Conservation (phyloP, 1,284 basidiomycete species). For the Anthracocystis setariae region DNA sequence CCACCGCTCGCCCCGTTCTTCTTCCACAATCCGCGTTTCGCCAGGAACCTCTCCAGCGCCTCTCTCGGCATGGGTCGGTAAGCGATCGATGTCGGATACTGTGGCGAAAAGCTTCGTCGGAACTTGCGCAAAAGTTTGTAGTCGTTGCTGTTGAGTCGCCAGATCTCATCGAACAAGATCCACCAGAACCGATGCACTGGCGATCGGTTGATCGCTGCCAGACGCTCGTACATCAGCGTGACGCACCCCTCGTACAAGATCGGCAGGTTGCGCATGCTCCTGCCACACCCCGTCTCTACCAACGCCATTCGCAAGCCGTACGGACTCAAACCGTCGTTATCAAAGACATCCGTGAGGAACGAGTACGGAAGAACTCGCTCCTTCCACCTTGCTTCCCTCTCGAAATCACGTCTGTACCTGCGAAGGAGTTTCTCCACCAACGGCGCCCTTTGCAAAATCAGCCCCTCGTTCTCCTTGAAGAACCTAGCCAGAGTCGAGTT, state of each 20-base stretch:
- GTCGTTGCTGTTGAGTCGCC: constrained; percentile 49
- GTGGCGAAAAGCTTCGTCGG: constrained; percentile 76
- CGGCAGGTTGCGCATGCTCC: constrained; percentile 74
- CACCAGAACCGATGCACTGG: constrained; percentile 81
- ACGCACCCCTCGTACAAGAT: constrained; percentile 72
- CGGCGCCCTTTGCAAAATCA: constrained; percentile 71
- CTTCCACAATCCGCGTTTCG: constrained; percentile 74
- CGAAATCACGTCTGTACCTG: constrained; percentile 73
- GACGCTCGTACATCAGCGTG: constrained; percentile 73
- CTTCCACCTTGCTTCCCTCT: constrained; percentile 74
- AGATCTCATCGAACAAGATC: constrained; percentile 76
- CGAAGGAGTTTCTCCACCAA: constrained; percentile 72
- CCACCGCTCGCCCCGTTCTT: constrained; percentile 70
- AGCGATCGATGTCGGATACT: constrained; percentile 78
- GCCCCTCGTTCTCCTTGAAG: constrained; percentile 74
- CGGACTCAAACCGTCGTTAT: constrained; percentile 42
- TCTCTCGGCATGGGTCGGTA: constrained; percentile 78
- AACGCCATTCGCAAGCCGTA: constrained; percentile 70
- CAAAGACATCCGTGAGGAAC: constrained; percentile 74
- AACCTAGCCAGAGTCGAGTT: constrained; percentile 76
- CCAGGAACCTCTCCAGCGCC: constrained; percentile 76
- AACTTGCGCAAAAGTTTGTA: constrained; percentile 74
- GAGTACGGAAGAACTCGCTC: constrained; percentile 74
- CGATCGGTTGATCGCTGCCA: constrained; percentile 72
- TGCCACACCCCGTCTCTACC: constrained; percentile 71